Evolutionary conservation across 202 grass and related monocot species (phyloP).

Genomic region (Brachypodium distachyon): DNA sequence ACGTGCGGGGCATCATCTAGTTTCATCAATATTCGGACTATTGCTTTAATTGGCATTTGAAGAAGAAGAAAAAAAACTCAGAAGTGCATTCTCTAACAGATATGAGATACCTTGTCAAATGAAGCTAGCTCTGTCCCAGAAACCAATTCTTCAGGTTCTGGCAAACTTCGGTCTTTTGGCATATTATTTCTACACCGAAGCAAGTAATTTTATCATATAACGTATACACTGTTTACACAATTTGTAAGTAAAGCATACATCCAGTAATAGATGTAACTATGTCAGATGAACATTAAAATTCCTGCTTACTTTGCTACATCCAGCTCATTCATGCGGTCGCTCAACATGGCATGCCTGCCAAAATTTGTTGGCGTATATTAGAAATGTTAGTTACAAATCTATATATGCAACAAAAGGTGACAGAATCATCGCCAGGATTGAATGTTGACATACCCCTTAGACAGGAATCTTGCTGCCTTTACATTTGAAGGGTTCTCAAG

Average conservation of each 20-base stretch:
- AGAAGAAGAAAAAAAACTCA: not conserved
- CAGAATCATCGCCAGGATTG: slow-evolving; percentile 1
- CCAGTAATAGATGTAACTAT: not conserved
- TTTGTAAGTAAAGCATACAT: slow-evolving; percentile 6
- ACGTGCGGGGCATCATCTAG: too few species aligned
- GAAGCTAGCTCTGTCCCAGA: slow-evolving; percentile 53
- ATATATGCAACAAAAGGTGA: slow-evolving; percentile 18
- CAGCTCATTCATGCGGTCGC: slow-evolving; percentile 72
- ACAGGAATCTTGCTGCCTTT: slow-evolving; percentile 80
- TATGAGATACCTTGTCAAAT: slow-evolving; percentile 80
- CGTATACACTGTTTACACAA: not conserved
- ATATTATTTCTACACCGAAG: slow-evolving; percentile 39
- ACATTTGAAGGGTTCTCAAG: slow-evolving; percentile 92
- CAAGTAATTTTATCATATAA: slow-evolving; percentile 16
- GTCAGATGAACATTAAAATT: slow-evolving; percentile 8
- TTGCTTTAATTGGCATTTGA: not conserved
- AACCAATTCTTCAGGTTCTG: slow-evolving; percentile 20
- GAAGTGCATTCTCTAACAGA: not conserved
- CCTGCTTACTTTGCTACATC: slow-evolving; percentile 60
- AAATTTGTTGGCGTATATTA: slow-evolving; percentile 12
- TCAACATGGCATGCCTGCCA: slow-evolving; percentile 77
- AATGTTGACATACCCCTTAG: slow-evolving; percentile 61
- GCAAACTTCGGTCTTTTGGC: slow-evolving; percentile 29
- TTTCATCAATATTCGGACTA: not conserved
- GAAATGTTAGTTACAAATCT: slow-evolving; percentile 5